Evolutionary conservation across 2,329 filamentous ascomycete genomes (phyloP), one percentile per base, ranked within the genome.

Genomic region (Pestalotiopsis sp.): DNA sequence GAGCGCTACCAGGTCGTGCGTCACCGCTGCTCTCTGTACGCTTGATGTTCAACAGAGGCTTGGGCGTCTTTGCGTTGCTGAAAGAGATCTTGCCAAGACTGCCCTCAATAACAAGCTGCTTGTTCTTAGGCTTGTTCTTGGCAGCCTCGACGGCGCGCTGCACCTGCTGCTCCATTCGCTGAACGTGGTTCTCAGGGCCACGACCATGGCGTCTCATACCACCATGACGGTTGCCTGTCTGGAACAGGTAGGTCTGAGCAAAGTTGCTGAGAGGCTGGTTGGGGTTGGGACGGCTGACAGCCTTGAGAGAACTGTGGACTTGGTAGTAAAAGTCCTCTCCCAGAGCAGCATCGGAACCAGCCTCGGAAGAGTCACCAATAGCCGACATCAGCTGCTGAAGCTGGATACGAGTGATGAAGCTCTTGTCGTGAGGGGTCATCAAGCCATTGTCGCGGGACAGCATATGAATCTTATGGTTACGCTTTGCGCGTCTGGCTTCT

Each of bases 361-460:
- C 88, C 71, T 97, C 94, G 66, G 91, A 91, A 4, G 94, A 88
- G 75, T 94, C 96, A 11, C 95, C 95, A 27, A 94, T 97, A 9
- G 96, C 95, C 12, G 95, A 91, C 67, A 99, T 93, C 45, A 99
- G 88, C 79, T 99, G 96, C 82, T 99, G 96, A 66, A 99, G 87
- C 79, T 99, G 96, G 72, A 99, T 99, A 20, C 96, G 91, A 4
- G 96, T 98, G 73, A 99, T 97, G 81, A 98, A 99, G 79, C 98
- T 99, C 86, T 99, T 99, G 82, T 99, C 96, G 78, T 98, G 95
- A 0, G 96, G 96, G 4, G 96, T 99, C 96, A 99, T 99, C 70
- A 99, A 83, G 27, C 96, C 96, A 77, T 99, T 99, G 75, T 97
- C 94, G 82, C 94, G 94, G 27, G 94, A 97, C 66, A 98, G 84